Evolutionary conservation across 2,329 filamentous ascomycete species (phyloP), one percentile per base, ranked within the genome.

Genomic region (Colletotrichum nymphaeae): DNA sequence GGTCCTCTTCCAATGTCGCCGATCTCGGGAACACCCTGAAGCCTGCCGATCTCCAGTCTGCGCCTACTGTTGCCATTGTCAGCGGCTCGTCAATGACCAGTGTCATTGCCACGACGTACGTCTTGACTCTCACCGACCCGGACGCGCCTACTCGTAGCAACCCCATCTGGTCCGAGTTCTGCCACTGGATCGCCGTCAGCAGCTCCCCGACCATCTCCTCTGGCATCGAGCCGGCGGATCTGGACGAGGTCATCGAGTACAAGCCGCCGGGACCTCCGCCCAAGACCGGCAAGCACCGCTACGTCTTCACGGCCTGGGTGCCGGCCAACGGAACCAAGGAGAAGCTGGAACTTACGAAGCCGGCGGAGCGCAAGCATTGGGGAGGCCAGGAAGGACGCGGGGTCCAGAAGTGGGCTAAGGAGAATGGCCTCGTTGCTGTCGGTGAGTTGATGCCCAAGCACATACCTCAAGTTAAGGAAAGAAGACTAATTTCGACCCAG

Each of bases 131-230:
- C 6, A 85, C 83, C 4, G 85, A 86, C 75, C 85, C 85, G 0
- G 84, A 87, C 66, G 85, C 84, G 1, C 83, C 83, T 0, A 84
- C 84, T 0, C 81, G 83, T 4, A 78, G 83, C 53, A 77, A 86
- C 67, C 84, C 84, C 3, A 81, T 83, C 69, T 86, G 83, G 83
- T 81, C 83, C 7, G 85, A 87, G 78, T 81, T 85, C 77, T 87
- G 84, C 74, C 85, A 86, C 76, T 86, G 84, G 83, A 82, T 86
- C 59, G 81, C 82, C 4, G 81, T 82, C 0, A 80, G 80, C 26
- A 68, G 83, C 26, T 78, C 78, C 24, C 65, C 75, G 3, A 58
- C 76, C 7, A 46, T 67, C 8, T 76, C 76, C 11, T 49, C 42
- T 7, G 68, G 73, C 1, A 52, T 78, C n/a, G 65, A 75, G 9